Evolutionary conservation across 352 stramenopile genomes (phyloP).

Genomic region (Poterioochromonas sp.): DNA sequence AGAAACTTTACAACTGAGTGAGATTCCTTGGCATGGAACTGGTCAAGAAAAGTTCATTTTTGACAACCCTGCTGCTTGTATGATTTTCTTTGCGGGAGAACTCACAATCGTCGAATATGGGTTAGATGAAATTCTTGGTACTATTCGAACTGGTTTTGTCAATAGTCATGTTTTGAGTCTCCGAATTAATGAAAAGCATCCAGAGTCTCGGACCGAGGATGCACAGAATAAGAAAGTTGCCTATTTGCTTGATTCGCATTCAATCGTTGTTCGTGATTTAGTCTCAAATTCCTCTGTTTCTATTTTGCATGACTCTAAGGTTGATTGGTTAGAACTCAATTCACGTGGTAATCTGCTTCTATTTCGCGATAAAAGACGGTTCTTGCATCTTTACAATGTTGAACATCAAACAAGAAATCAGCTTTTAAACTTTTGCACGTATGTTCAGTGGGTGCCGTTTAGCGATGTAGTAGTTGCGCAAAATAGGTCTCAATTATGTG

Average conservation of each 20-base stretch:
- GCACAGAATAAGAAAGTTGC: slow-evolving; percentile 83
- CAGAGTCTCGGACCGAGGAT: not conserved
- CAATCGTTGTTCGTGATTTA: slow-evolving; percentile 62
- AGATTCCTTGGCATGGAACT: slow-evolving; percentile 70
- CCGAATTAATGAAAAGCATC: slow-evolving; percentile 67
- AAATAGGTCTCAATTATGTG: slow-evolving; percentile 73
- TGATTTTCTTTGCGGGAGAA: slow-evolving; percentile 79
- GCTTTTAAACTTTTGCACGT: slow-evolving; percentile 85
- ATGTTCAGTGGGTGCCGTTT: slow-evolving; percentile 89
- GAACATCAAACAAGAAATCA: slow-evolving; percentile 67
- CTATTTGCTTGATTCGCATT: slow-evolving; percentile 81
- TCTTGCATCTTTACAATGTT: slow-evolving; percentile 81
- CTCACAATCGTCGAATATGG: slow-evolving; percentile 85
- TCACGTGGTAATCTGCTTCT: slow-evolving; percentile 71
- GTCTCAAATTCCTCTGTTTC: slow-evolving; percentile 49
- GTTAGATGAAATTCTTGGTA: slow-evolving; percentile 76
- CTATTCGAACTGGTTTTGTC: slow-evolving; percentile 75
- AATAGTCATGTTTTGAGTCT: slow-evolving; percentile 80
- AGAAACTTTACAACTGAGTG: slow-evolving; percentile 74
- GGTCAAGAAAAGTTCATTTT: slow-evolving; percentile 85
- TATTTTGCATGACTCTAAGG: slow-evolving; percentile 74
- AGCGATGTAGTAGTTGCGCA: slow-evolving; percentile 87
- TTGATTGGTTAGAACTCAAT: slow-evolving; percentile 90
- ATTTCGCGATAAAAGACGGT: slow-evolving; percentile 78
- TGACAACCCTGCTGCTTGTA: slow-evolving; percentile 73